phyloP scores from a whole-genome alignment of 371 early-diverging fungal genomes.

The Syncephalastrum contaminatum region DNA sequence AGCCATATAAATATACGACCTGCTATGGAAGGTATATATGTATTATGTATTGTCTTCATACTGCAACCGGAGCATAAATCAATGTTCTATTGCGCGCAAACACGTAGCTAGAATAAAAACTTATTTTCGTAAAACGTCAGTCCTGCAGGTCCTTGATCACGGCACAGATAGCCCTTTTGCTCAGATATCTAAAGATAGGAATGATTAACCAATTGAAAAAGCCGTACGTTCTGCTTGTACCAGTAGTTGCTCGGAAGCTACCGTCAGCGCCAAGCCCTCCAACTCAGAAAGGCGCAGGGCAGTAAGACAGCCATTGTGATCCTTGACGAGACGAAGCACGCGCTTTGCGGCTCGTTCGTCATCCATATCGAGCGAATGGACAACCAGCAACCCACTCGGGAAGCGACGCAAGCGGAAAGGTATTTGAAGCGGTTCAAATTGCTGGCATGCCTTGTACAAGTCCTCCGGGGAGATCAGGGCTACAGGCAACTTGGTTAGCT shows the following conservation, averaged over 20 bases:
- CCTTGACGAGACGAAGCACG: constrained; percentile 55
- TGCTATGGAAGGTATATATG: too few relatives aligned
- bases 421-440: constrained; percentile 64
- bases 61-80: not conserved
- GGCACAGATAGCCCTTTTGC: constrained; percentile 72
- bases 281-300: constrained; percentile 71
- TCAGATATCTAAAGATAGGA: constrained; percentile 64
- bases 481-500: constrained; percentile 18
- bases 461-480: constrained; percentile 88
- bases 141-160: constrained; percentile 85
- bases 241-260: constrained; percentile 76
- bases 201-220: constrained; percentile 3
- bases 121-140: constrained; percentile 80
- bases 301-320: constrained; percentile 52
- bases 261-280: constrained; percentile 62
- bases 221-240: constrained; percentile 31
- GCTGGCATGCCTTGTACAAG: constrained; percentile 69
- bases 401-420: constrained; percentile 76
- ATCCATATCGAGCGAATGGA: constrained; percentile 68
- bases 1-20: too few relatives aligned
- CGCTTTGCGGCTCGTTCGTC: constrained; percentile 69
- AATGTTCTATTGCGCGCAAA: not conserved
- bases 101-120: constrained; percentile 21
- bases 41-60: too few relatives aligned
- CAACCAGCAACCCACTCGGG: constrained; percentile 74